phyloP scores from a whole-genome alignment of 306 rosid genomes.

The Pterocarpus macrocarpus region DNA sequence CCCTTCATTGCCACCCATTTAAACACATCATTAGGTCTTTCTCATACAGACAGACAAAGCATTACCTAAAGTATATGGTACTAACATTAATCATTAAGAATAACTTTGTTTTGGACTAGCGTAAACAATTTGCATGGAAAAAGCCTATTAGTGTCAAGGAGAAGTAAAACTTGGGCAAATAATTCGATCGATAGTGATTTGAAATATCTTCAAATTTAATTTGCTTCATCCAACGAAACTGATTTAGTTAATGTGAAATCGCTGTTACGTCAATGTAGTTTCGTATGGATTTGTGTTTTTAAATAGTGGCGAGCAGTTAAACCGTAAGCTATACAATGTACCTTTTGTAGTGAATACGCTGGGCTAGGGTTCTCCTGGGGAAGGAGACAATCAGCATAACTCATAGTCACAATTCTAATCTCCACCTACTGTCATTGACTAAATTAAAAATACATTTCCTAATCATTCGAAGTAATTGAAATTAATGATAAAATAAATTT shows the following conservation, averaged over 20 bases:
- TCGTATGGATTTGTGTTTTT: slow-evolving; percentile 20
- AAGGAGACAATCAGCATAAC: slow-evolving; percentile 17
- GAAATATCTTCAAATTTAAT: slow-evolving; percentile 29
- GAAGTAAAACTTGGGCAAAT: slow-evolving; percentile 29
- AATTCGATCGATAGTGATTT: slow-evolving; percentile 15
- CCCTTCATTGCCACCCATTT: too few relatives aligned
- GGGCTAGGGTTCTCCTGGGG: neutral
- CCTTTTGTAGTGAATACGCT: slow-evolving; percentile 41
- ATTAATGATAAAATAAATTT: slow-evolving; percentile 5
- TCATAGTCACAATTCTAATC: slow-evolving; percentile 43
- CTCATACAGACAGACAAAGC: slow-evolving; percentile 11
- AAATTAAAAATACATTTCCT: slow-evolving; percentile 19
- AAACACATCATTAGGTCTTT: neutral
- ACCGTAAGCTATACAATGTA: slow-evolving; percentile 13
- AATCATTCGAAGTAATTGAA: neutral
- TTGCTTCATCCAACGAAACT: neutral
- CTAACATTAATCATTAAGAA: slow-evolving; percentile 7
- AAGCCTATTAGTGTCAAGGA: slow-evolving; percentile 4
- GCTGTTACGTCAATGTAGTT: slow-evolving; percentile 28
- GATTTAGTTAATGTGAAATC: neutral
- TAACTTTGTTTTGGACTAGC: neutral
- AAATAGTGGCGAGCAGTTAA: slow-evolving; percentile 7
- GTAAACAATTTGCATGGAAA: neutral
- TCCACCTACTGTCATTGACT: slow-evolving; percentile 43
- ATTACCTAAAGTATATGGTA: neutral